Percentiles rank a stretch among this genome's conserved stretches.
Evolutionary conservation across 352 stramenopile genomes (phyloP).

Genomic region (Pythium dissimile): DNA sequence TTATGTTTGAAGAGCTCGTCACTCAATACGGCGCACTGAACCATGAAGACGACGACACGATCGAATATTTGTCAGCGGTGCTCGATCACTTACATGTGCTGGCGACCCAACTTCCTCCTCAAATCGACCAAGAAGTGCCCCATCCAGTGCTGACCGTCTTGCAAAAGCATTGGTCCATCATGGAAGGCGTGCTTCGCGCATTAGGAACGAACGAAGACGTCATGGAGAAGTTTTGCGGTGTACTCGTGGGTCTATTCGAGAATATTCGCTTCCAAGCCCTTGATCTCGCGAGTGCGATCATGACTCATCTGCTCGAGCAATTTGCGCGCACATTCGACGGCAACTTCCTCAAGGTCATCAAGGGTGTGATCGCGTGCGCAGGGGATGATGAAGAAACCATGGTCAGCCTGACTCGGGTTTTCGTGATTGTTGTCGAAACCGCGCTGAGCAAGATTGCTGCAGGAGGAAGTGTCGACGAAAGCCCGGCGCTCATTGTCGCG

Average conservation of each 20-base stretch:
- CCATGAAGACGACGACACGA: constrained; percentile 40
- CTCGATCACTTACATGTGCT: constrained; percentile 61
- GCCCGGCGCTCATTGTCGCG: constrained; percentile 39
- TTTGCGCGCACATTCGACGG: constrained; percentile 57
- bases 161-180: constrained; percentile 49
- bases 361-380: constrained; percentile 60
- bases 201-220: constrained; percentile 58
- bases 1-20: constrained; percentile 66
- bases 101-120: constrained; percentile 46
- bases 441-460: constrained; percentile 53
- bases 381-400: constrained; percentile 57
- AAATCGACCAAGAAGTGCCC: constrained; percentile 56
- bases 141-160: constrained; percentile 58
- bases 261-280: constrained; percentile 59
- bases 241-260: constrained; percentile 60
- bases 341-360: constrained; percentile 64
- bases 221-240: constrained; percentile 44
- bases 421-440: constrained; percentile 54
- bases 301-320: constrained; percentile 57
- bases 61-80: constrained; percentile 56
- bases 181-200: constrained; percentile 49
- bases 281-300: constrained; percentile 55
- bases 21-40: constrained; percentile 41
- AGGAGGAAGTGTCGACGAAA: constrained; percentile 47
- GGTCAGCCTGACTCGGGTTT: constrained; percentile 58